Conservation (phyloP, 2,329 filamentous ascomycete species). For the Penicillium psychrosexuale region DNA sequence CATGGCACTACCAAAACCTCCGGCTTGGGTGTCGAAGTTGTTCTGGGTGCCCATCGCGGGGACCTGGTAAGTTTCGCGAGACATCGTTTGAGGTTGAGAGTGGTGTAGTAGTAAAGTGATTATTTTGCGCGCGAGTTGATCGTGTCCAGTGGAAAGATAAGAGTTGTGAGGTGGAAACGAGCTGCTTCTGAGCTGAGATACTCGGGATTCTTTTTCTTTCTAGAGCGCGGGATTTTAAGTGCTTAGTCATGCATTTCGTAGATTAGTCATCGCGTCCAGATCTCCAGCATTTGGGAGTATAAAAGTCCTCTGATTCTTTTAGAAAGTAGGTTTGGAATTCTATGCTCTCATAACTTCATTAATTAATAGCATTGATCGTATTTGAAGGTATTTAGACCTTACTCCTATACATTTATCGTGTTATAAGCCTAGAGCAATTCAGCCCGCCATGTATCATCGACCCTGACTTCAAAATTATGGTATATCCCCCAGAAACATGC, state of each 20-base stretch:
- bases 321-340: background rate
- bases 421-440: background rate
- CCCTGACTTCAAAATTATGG: conserved; percentile 7
- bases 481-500: conserved; percentile 19
- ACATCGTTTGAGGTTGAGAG: conserved; percentile 45
- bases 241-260: background rate
- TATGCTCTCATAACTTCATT: background rate
- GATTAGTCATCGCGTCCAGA: background rate
- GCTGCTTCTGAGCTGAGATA: background rate
- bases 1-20: conserved; percentile 38
- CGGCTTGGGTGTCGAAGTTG: conserved; percentile 41
- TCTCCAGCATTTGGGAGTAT: background rate
- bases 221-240: conserved; percentile 7
- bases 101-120: background rate
- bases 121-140: background rate
- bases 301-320: background rate
- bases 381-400: background rate
- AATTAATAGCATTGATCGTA: background rate
- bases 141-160: background rate
- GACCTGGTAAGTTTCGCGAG: conserved; percentile 75
- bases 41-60: conserved; percentile 53
- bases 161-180: background rate
- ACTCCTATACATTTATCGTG: background rate
- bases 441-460: background rate
- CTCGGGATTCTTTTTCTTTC: conserved; percentile 10